Evolutionary conservation across 2,329 filamentous ascomycete species (phyloP), one percentile per base, ranked within the genome.

Genomic region (Ophiosphaerella korrae): DNA sequence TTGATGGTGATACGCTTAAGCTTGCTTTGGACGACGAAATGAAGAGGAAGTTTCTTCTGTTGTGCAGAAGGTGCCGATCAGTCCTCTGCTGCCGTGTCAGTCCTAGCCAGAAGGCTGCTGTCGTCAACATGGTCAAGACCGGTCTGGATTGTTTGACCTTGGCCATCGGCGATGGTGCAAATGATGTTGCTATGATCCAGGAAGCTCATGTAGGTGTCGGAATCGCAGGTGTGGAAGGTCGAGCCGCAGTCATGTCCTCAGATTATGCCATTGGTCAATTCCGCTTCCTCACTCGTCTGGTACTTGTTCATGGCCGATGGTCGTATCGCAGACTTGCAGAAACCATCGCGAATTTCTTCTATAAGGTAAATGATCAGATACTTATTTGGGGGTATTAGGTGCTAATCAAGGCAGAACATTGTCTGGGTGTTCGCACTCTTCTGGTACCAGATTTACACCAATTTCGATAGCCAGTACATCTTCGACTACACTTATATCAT

Each of bases 401-500:
- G 58, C 71, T 75, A 51, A 74, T 55, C 3, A 40, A 14, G 23
- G 35, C 61, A 87, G 88, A 99, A 97, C 79, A 89, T 99, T 75
- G 88, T 97, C 45, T 99, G 94, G 94, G 94, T 91, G 0, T 93
- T 97, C 70, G 84, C 88, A 37, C 89, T 99, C 51, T 97, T 97
- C 82, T 97, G 93, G 93, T 99, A 90, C 75, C 92, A 95, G 72
- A 90, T 96, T 47, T 99, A 89, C 76, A 91, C 89, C 80, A 88
- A 96, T 76, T 97, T 95, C 73, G 94, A 99, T 77, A 92, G 93
- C 74, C 93, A 93, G 39, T 97, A 97, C 72, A 85, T 97, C 45
- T 97, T 95, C 78, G 94, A 99, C 74, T 97, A 96, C 79, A 95
- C 91, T 34, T 99, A 97, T 77, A 96, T 99, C 66, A 82, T 97